These are phyloP conservation scores for Syzygium jambos DNA, from an alignment of 345 rosid genomes.

Conservation along the genomic window DNA sequence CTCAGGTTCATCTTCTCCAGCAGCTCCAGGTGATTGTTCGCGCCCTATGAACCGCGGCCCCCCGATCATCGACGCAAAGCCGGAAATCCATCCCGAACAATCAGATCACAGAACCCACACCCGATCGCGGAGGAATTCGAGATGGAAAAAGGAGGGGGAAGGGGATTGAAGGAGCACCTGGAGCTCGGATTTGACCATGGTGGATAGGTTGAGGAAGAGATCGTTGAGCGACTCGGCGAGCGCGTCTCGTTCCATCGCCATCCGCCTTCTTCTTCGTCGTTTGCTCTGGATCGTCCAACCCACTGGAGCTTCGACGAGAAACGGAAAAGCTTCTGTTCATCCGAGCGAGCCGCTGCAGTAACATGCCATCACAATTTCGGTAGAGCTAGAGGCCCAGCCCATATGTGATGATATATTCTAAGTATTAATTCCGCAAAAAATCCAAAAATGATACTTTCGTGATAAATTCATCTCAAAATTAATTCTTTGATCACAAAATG, in stretches of 20 bases:
- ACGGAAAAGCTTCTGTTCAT: not conserved
- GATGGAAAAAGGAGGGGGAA: not conserved
- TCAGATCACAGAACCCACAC: not conserved
- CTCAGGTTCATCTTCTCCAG: slow-evolving; percentile 81
- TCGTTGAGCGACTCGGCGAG: slow-evolving; percentile 55
- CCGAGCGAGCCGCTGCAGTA: not conserved
- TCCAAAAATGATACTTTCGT: no score
- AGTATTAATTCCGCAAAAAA: no score
- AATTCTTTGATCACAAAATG: no score
- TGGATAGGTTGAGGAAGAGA: slow-evolving; percentile 57
- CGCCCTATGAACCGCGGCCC: slow-evolving; percentile 30
- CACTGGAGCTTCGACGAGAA: not conserved
- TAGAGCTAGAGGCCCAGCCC: not conserved
- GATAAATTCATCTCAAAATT: no score
- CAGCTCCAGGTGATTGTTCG: slow-evolving; percentile 55
- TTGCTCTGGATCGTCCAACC: not conserved
- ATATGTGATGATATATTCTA: not conserved
- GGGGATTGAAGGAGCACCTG: slow-evolving; percentile 27
- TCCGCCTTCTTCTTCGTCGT: not conserved
- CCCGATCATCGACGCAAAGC: not conserved
- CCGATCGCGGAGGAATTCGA: not conserved
- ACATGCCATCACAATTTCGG: not conserved
- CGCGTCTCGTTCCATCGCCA: slow-evolving; percentile 30
- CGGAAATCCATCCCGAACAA: not conserved
- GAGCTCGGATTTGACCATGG: slow-evolving; percentile 77